Conservation (phyloP, 2,329 filamentous ascomycete genomes). For the Zalaria obscura region DNA sequence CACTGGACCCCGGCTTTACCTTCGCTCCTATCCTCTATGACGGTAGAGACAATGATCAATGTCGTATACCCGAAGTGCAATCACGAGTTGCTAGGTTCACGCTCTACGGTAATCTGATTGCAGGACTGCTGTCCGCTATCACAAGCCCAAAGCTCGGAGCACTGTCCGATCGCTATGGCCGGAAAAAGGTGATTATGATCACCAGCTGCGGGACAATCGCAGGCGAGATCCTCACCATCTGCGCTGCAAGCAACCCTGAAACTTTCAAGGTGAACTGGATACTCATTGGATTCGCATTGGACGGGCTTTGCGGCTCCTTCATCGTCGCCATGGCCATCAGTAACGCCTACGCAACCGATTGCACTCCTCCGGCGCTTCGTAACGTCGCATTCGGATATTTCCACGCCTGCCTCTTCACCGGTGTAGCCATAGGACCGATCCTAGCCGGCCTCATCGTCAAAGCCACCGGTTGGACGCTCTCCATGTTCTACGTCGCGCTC, state of each 20-base stretch:
- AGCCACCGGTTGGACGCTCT: constrained; percentile 57
- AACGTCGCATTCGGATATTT: constrained; percentile 80
- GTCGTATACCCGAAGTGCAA: constrained; percentile 66
- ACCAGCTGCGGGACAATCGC: constrained; percentile 61
- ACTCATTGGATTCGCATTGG: constrained; percentile 59
- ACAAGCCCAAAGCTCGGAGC: constrained; percentile 71
- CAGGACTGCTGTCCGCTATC: constrained; percentile 66
- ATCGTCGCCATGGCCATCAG: constrained; percentile 66
- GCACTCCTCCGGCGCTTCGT: constrained; percentile 64
- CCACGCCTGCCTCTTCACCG: constrained; percentile 75
- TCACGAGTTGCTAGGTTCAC: constrained; percentile 64
- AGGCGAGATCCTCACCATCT: constrained; percentile 62
- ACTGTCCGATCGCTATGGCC: constrained; percentile 75
- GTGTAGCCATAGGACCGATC: constrained; percentile 77
- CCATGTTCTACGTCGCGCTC: constrained; percentile 74
- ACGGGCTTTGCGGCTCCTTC: constrained; percentile 80
- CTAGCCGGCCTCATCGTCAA: constrained; percentile 68
- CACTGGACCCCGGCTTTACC: constrained; percentile 43
- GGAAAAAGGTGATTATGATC: constrained; percentile 58
- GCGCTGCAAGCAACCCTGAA: constrained; percentile 63
- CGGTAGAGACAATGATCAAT: constrained; percentile 57
- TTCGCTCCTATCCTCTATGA: constrained; percentile 53
- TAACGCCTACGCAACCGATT: constrained; percentile 82
- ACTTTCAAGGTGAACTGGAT: constrained; percentile 64
- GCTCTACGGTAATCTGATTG: constrained; percentile 58